Evolutionary conservation across 2,329 filamentous ascomycete genomes (phyloP).

Genomic region (Exophiala viscosa): DNA sequence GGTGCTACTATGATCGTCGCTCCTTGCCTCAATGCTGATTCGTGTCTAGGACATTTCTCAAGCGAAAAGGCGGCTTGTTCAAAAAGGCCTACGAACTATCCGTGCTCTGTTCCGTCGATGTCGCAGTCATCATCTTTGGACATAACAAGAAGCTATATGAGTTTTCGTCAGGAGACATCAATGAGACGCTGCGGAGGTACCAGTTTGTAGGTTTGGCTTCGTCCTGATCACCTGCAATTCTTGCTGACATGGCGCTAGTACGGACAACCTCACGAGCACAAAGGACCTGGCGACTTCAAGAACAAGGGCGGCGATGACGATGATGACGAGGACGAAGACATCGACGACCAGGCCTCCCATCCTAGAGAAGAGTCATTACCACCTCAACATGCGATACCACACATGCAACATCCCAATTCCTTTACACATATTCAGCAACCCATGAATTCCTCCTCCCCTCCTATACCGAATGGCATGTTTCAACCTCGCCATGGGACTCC

Average conservation of each 20-base stretch:
- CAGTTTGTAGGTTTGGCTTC: conserved; percentile 68
- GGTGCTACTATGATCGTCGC: conserved; percentile 1
- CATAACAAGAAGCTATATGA: conserved; percentile 99
- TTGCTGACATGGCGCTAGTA: conserved; percentile 56
- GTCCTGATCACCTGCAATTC: not conserved
- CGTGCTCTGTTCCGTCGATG: conserved; percentile 95
- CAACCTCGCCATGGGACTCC: conserved; percentile 74
- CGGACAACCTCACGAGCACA: conserved; percentile 90
- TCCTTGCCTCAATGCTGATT: conserved; percentile 5
- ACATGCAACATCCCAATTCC: conserved; percentile 63
- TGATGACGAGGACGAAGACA: conserved; percentile 69
- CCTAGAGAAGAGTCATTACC: conserved; percentile 63
- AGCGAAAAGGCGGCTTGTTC: conserved; percentile 97
- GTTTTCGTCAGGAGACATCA: conserved; percentile 92
- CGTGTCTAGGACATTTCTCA: conserved; percentile 77
- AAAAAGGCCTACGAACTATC: conserved; percentile 99
- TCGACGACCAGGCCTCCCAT: conserved; percentile 49
- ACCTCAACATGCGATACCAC: conserved; percentile 52
- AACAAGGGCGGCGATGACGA: conserved; percentile 76
- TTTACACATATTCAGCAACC: conserved; percentile 79
- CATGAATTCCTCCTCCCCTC: conserved; percentile 82
- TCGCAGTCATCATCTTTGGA: conserved; percentile 97
- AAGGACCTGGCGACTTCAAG: conserved; percentile 88
- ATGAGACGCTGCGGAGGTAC: conserved; percentile 80
- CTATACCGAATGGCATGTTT: conserved; percentile 74